Conservation (phyloP, 352 stramenopile species). For the Phytophthora cactorum region DNA sequence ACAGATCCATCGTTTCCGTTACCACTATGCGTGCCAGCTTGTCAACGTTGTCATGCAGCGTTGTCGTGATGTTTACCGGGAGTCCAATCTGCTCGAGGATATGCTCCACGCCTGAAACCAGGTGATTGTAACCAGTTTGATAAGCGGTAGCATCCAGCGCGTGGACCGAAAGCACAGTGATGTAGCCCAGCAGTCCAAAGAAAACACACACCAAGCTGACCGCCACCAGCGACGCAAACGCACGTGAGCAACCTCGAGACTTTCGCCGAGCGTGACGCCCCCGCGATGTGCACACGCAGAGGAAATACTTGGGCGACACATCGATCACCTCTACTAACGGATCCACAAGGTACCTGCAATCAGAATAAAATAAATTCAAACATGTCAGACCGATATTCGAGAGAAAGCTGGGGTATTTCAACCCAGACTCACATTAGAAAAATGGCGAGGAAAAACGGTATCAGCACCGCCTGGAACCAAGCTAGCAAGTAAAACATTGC, state of each 20-base stretch:
- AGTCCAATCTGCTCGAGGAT: slow-evolving; percentile 78
- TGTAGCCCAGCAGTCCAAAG: slow-evolving; percentile 87
- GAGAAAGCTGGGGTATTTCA: not conserved
- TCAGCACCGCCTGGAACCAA: slow-evolving; percentile 86
- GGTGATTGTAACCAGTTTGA: slow-evolving; percentile 81
- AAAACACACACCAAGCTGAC: slow-evolving; percentile 89
- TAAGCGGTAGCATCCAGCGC: slow-evolving; percentile 83
- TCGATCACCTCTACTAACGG: slow-evolving; percentile 89
- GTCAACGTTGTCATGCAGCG: slow-evolving; percentile 90
- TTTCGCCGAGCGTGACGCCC: slow-evolving; percentile 75
- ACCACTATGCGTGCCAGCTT: slow-evolving; percentile 86
- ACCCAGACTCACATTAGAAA: slow-evolving; percentile 79
- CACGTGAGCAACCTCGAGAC: slow-evolving; percentile 83
- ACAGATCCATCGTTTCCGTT: slow-evolving; percentile 89
- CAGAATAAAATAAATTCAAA: not conserved
- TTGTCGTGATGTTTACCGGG: slow-evolving; percentile 89
- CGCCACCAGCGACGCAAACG: slow-evolving; percentile 81
- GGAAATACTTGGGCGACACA: slow-evolving; percentile 87
- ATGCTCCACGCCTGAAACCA: slow-evolving; percentile 70
- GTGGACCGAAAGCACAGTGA: slow-evolving; percentile 87
- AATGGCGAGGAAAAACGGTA: slow-evolving; percentile 89
- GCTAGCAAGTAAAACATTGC: slow-evolving; percentile 81
- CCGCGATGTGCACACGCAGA: slow-evolving; percentile 84
- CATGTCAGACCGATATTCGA: slow-evolving; percentile 1
- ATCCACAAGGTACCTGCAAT: slow-evolving; percentile 80